These are phyloP conservation scores for Mallotus japonicus DNA, from an alignment of 441 rosid species.

Conservation along the genomic window DNA sequence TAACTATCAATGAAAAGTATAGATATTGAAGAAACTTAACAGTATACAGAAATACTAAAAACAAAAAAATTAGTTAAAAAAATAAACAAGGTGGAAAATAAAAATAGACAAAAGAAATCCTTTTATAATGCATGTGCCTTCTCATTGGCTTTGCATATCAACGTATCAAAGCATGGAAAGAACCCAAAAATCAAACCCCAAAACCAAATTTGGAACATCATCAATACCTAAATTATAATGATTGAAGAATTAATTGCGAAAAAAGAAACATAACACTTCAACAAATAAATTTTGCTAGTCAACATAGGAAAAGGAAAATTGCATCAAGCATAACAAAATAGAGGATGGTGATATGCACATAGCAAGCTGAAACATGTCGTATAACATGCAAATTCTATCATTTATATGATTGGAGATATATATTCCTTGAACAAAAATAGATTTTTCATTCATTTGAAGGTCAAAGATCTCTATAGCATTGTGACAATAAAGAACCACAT, in stretches of 20 bases:
- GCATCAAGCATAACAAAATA: conserved; percentile 2
- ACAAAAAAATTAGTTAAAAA: background rate
- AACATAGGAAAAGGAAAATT: background rate
- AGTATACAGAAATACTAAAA: background rate
- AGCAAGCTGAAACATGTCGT: background rate
- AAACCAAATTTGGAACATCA: background rate
- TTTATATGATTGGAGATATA: background rate
- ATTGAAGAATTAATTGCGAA: background rate
- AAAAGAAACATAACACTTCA: background rate
- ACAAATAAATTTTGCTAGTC: background rate
- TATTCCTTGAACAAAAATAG: background rate
- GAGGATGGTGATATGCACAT: background rate
- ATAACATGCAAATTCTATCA: background rate
- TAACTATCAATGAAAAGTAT: background rate
- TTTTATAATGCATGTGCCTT: background rate
- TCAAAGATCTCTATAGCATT: conserved; percentile 1
- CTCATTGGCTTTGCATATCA: background rate
- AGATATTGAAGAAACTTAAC: background rate
- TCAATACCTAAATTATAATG: too few species aligned
- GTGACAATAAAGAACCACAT: background rate
- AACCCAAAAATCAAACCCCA: too few species aligned
- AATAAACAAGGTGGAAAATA: background rate
- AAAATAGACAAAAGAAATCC: background rate
- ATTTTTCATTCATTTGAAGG: background rate
- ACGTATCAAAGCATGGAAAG: background rate